phyloP scores from a whole-genome alignment of 371 early-diverging fungal species.

The Circinella minor region DNA sequence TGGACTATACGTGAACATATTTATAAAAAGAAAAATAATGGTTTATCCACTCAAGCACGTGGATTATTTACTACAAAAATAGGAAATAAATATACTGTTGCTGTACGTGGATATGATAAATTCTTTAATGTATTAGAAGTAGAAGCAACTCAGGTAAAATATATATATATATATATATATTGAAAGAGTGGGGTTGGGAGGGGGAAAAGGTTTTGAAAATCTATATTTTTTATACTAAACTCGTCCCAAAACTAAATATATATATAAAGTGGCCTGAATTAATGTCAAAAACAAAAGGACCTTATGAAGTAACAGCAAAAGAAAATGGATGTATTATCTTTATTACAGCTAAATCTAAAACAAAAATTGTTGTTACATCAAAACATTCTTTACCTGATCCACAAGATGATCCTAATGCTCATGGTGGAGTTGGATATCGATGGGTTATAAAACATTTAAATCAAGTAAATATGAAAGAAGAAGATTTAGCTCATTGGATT shows the following conservation, averaged over 20 bases:
- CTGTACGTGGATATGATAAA: slow-evolving; percentile 93
- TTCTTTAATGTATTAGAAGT: slow-evolving; percentile 88
- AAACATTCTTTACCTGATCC: slow-evolving; percentile 72
- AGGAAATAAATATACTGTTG: slow-evolving; percentile 53
- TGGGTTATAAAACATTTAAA: slow-evolving; percentile 81
- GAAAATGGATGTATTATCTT: slow-evolving; percentile 97
- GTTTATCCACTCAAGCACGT: slow-evolving; percentile 78
- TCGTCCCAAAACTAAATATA: no score
- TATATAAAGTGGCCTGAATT: slow-evolving; percentile 65
- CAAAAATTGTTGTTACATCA: slow-evolving; percentile 82
- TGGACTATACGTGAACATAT: slow-evolving; percentile 51
- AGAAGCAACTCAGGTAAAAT: slow-evolving; percentile 48
- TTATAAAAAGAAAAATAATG: slow-evolving; percentile 60
- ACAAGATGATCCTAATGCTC: slow-evolving; percentile 36
- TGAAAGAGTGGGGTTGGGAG: no score
- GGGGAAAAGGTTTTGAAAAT: no score
- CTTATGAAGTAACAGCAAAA: slow-evolving; percentile 92
- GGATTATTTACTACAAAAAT: slow-evolving; percentile 69
- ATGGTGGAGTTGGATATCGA: slow-evolving; percentile 71
- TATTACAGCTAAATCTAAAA: slow-evolving; percentile 67
- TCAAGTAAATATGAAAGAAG: slow-evolving; percentile 50
- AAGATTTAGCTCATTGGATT: slow-evolving; percentile 79
- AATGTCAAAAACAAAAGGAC: slow-evolving; percentile 69
- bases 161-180: not conserved
- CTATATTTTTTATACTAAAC: no score